These are phyloP conservation scores for Shiraia bambusicola DNA, from an alignment of 2,329 filamentous ascomycete species.

Conservation along the genomic window DNA sequence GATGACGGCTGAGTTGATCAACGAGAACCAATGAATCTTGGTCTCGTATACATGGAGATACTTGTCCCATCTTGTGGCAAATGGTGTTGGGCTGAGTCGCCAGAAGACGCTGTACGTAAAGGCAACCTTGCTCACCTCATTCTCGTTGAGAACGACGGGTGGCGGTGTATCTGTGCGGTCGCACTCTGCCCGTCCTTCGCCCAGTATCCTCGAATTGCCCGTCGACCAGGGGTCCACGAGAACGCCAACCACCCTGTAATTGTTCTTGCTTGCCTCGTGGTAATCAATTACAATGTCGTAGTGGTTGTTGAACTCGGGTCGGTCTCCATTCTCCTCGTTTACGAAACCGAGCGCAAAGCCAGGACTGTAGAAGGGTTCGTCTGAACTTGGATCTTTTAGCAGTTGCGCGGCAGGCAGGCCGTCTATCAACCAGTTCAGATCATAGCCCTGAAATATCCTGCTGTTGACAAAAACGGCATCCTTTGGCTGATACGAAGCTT, in stretches of 20 bases:
- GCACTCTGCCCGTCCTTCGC: slow-evolving; percentile 63
- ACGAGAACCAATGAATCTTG: slow-evolving; percentile 98
- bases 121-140: slow-evolving; percentile 65
- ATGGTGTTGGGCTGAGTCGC: slow-evolving; percentile 79
- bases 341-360: slow-evolving; percentile 77
- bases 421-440: slow-evolving; percentile 94
- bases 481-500: slow-evolving; percentile 64
- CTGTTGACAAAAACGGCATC: slow-evolving; percentile 78
- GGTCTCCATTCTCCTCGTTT: slow-evolving; percentile 54
- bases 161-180: slow-evolving; percentile 52
- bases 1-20: slow-evolving; percentile 94
- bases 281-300: slow-evolving; percentile 94
- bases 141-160: slow-evolving; percentile 66
- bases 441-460: slow-evolving; percentile 82
- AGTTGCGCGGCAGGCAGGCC: slow-evolving; percentile 87
- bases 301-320: slow-evolving; percentile 81
- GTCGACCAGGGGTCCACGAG: slow-evolving; percentile 80
- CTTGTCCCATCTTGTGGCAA: slow-evolving; percentile 98
- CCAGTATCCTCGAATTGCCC: slow-evolving; percentile 57
- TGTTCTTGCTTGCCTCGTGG: slow-evolving; percentile 71
- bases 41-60: slow-evolving; percentile 96
- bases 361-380: slow-evolving; percentile 82
- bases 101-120: slow-evolving; percentile 95
- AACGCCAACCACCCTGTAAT: slow-evolving; percentile 89
- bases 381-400: slow-evolving; percentile 73